phyloP scores from a whole-genome alignment of 805 yeast species.

The Clavispora asparagi region DNA sequence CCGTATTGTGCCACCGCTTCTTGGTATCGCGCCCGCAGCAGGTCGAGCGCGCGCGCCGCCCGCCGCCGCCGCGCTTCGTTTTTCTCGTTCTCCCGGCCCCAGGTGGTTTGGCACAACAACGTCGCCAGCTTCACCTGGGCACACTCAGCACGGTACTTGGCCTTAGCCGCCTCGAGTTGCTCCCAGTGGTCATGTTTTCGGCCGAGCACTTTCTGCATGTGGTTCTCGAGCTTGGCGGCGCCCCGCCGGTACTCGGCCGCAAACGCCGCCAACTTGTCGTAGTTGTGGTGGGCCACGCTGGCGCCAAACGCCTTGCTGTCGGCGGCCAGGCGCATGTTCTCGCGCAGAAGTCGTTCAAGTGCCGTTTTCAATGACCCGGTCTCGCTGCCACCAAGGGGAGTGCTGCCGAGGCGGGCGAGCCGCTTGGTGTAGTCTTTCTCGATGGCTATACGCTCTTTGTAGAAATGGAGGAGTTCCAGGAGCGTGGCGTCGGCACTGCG shows the following conservation, averaged over 20 bases:
- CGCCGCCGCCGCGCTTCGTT: conserved; percentile 51
- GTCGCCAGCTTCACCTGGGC: conserved; percentile 51
- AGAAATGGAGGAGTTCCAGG: conserved; percentile 30
- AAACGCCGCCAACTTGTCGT: conserved; percentile 50
- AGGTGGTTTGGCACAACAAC: conserved; percentile 60
- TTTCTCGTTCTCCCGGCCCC: conserved; percentile 69
- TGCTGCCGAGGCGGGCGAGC: conserved; percentile 43
- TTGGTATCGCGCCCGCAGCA: conserved; percentile 53
- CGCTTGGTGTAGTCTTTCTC: conserved; percentile 70
- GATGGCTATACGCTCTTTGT: conserved; percentile 44
- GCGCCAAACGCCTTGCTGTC: conserved; percentile 52
- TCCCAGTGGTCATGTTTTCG: conserved; percentile 36
- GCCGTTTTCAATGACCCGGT: conserved; percentile 56
- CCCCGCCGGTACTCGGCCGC: conserved; percentile 46
- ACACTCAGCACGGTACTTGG: conserved; percentile 54
- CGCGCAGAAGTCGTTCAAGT: conserved; percentile 52
- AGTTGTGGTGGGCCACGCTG: conserved; percentile 43
- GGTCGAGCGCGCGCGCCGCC: conserved; percentile 37
- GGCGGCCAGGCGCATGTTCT: conserved; percentile 54
- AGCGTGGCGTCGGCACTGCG: conserved; percentile 54
- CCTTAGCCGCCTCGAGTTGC: conserved; percentile 35
- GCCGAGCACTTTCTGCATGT: conserved; percentile 49
- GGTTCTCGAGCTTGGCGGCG: conserved; percentile 52
- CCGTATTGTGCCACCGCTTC: conserved; percentile 47
- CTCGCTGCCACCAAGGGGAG: conserved; percentile 49